A percentile compares a stretch with the other conserved stretches of the same genome.
These are phyloP conservation scores for Xerocomus nothofagi DNA, from an alignment of 1,284 basidiomycete species.

Conservation along the genomic window DNA sequence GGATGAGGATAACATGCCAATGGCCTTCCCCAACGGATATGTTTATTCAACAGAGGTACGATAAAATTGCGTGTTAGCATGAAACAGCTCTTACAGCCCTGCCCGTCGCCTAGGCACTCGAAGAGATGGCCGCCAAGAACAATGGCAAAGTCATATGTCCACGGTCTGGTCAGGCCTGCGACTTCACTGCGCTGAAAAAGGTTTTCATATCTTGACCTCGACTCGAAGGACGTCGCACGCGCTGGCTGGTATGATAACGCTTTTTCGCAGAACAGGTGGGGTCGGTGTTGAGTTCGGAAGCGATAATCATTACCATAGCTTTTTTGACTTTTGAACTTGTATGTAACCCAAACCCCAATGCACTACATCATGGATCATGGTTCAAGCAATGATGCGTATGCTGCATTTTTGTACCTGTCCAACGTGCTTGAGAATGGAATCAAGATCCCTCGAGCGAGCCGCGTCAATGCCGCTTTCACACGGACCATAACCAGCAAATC, in stretches of 20 bases:
- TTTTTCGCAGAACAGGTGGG: constrained; percentile 16
- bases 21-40: constrained; percentile 90
- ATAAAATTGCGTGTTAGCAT: constrained; percentile 9
- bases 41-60: constrained; percentile 90
- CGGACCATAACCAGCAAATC: not conserved
- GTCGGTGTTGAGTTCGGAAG: constrained; percentile 24
- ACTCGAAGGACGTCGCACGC: not conserved
- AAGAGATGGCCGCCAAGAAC: constrained; percentile 80
- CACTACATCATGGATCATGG: constrained; percentile 10
- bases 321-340: constrained; percentile 16
- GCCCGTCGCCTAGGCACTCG: constrained; percentile 58
- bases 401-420: constrained; percentile 17
- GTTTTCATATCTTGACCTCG: constrained; percentile 74
- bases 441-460: constrained; percentile 20
- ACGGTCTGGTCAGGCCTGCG: constrained; percentile 64
- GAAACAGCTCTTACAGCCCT: constrained; percentile 10
- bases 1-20: constrained; percentile 89
- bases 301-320: constrained; percentile 18
- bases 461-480: constrained; percentile 22
- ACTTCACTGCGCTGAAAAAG: constrained; percentile 72
- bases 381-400: constrained; percentile 1
- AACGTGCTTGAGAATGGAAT: constrained; percentile 31
- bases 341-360: constrained; percentile 23
- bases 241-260: no score
- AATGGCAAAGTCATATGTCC: constrained; percentile 81